Percentiles rank a stretch among this genome's conserved stretches.
Evolutionary conservation across 257 asterid genomes (phyloP).

Genomic region (Rhazya stricta): DNA sequence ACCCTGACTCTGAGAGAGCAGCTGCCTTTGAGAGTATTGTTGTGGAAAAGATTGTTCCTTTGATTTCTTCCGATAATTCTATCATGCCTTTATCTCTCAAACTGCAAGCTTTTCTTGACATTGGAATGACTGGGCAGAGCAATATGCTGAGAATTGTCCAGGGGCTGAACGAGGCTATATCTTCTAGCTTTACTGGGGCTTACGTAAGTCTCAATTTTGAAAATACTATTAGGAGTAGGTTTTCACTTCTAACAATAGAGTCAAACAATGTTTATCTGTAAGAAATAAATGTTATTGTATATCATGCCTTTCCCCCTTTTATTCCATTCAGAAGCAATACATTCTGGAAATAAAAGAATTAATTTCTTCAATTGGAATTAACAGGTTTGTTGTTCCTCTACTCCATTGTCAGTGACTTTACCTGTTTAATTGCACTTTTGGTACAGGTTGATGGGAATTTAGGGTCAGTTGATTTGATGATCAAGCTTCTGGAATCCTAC

Average conservation of each 20-base stretch:
- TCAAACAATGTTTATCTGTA: not conserved
- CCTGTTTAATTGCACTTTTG: conserved; percentile 14
- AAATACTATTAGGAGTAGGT: not conserved
- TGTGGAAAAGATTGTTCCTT: conserved; percentile 51
- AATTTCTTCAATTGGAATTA: not conserved
- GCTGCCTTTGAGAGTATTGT: conserved; percentile 58
- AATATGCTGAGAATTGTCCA: conserved; percentile 57
- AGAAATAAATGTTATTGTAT: not conserved
- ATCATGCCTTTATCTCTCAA: conserved; percentile 51
- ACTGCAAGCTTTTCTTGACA: conserved; percentile 63
- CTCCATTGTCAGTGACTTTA: not conserved
- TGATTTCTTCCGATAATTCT: conserved; percentile 53
- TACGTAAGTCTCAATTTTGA: conserved; percentile 51
- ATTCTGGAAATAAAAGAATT: not conserved
- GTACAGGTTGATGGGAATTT: conserved; percentile 57
- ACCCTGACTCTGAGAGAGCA: conserved; percentile 51
- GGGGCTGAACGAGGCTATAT: conserved; percentile 60
- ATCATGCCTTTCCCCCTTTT: not conserved
- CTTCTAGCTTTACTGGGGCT: conserved; percentile 50
- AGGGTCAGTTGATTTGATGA: conserved; percentile 35
- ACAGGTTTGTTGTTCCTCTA: not conserved
- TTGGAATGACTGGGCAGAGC: conserved; percentile 58
- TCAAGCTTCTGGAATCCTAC: conserved; percentile 72
- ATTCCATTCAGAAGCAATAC: not conserved
- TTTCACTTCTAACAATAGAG: not conserved